Conservation (phyloP, 2,329 filamentous ascomycete species). For the Trichoderma atrobrunneum region DNA sequence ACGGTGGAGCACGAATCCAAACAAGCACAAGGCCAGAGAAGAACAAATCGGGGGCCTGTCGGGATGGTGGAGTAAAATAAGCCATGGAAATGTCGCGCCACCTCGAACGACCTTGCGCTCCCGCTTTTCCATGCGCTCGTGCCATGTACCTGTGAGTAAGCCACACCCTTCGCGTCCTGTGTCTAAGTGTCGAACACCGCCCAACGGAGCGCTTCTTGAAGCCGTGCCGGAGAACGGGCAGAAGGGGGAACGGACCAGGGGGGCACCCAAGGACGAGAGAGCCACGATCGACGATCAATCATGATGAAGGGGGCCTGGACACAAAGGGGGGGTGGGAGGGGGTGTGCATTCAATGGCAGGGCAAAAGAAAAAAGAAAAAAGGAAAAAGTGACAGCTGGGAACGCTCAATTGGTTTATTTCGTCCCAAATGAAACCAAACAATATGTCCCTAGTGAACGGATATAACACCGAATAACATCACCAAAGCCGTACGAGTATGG, state of each 20-base stretch:
- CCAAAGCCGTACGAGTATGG: background rate
- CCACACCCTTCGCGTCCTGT: background rate
- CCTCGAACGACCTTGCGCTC: background rate
- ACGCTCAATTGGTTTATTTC: background rate
- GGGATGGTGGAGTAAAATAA: constrained; percentile 10
- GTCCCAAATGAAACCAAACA: background rate
- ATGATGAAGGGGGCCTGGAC: constrained; percentile 9
- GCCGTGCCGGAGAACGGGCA: constrained; percentile 12
- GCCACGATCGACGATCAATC: constrained; percentile 16
- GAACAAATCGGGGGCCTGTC: background rate
- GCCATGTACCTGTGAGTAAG: background rate
- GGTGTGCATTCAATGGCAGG: background rate
- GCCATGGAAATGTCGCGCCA: background rate
- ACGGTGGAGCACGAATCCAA: background rate
- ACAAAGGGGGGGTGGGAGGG: background rate
- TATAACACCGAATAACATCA: background rate
- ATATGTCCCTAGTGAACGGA: background rate
- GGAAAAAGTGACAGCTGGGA: background rate
- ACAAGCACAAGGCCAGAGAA: background rate
- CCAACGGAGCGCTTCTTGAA: constrained; percentile 15
- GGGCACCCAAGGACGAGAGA: background rate
- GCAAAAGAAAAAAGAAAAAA: background rate
- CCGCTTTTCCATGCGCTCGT: background rate
- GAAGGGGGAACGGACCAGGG: background rate
- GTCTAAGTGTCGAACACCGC: background rate